phyloP scores from a whole-genome alignment of 2,329 filamentous ascomycete species.

The Emericellopsis atlantica region DNA sequence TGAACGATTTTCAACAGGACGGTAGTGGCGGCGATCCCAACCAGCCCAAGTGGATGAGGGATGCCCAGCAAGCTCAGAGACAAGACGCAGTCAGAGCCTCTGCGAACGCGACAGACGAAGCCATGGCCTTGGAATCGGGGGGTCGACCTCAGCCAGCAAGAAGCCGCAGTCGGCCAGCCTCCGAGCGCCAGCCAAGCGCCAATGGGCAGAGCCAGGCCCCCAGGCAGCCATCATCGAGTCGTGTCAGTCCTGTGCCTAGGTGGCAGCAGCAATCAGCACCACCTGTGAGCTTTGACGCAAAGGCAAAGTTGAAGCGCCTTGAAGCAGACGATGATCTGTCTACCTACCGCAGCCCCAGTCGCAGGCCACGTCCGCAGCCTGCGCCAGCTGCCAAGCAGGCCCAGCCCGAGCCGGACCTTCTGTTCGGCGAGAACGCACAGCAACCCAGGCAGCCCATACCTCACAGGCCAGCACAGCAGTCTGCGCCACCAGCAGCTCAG shows the following conservation, averaged over 20 bases:
- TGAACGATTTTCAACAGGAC: slow-evolving; percentile 67
- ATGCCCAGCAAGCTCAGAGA: slow-evolving; percentile 33
- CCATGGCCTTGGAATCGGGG: slow-evolving; percentile 64
- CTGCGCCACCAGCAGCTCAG: slow-evolving; percentile 20
- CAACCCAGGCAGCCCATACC: slow-evolving; percentile 21
- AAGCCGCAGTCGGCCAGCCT: slow-evolving; percentile 1
- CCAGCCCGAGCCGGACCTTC: slow-evolving; percentile 46
- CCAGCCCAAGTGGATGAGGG: slow-evolving; percentile 94
- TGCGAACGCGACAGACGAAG: slow-evolving; percentile 52
- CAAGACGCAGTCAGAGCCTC: background rate
- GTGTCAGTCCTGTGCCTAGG: slow-evolving; percentile 35
- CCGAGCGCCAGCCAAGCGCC: slow-evolving; percentile 13
- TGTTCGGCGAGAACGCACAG: slow-evolving; percentile 35
- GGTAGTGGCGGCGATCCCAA: slow-evolving; percentile 51
- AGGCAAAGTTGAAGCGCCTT: slow-evolving; percentile 55
- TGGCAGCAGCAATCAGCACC: slow-evolving; percentile 41
- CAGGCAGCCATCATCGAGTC: slow-evolving; percentile 24
- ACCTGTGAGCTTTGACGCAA: slow-evolving; percentile 21
- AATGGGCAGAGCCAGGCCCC: slow-evolving; percentile 37
- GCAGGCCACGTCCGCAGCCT: slow-evolving; percentile 52
- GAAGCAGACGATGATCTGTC: slow-evolving; percentile 72
- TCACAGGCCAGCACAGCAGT: slow-evolving; percentile 24
- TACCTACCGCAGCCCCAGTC: slow-evolving; percentile 76
- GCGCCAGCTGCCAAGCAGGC: slow-evolving; percentile 28
- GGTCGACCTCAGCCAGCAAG: slow-evolving; percentile 34